Evolutionary conservation across 2,329 filamentous ascomycete species (phyloP), one percentile per base, ranked within the genome.

Genomic region (Hortaea werneckii): DNA sequence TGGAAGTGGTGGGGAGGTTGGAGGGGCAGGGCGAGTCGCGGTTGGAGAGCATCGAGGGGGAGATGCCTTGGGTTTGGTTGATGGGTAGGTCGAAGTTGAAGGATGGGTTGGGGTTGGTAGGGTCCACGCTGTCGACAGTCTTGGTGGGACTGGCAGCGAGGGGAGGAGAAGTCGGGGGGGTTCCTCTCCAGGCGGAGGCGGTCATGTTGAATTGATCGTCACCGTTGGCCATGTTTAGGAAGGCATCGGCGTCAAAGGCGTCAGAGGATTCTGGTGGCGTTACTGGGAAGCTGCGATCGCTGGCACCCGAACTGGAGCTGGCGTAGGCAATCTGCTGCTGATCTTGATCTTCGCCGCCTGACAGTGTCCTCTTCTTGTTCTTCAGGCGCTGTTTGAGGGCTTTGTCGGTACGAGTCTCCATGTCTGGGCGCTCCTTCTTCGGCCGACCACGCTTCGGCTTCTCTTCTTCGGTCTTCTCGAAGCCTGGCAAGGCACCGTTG

Each of bases 401-500:
- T 56, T 82, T 82, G 10, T 75, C 70, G 26, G 74, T 64, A 44
- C 78, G 69, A 38, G 76, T 69, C 35, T 79, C 77, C 62, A 77
- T 69, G 46, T 79, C 77, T 6, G 77, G 78, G 29, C 78, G 67
- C 47, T 74, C 69, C 65, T 82, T 83, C 67, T 77, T 77, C 13
- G 79, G 79, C 38, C 79, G 70, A 41, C 80, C 80, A 49, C 83
- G 79, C 66, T 84, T 84, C 30, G 77, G 75, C 63, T 82, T 81
- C 61, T 79, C 78, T 28, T 82, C 76, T 42, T 80, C 75, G 9
- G 52, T 40, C 53, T 63, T 63, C 51, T 65, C 61, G 41, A 56
- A 66, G 35, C 89, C 89, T 52, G 94, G 87, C 58, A 96, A 94
- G 5, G 88, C 90, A 46, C 92, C 92, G 46, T 92, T 83, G 66